These are phyloP conservation scores for Mycosphaerella sp. DNA, from an alignment of 2,329 filamentous ascomycete species.

Conservation along the genomic window DNA sequence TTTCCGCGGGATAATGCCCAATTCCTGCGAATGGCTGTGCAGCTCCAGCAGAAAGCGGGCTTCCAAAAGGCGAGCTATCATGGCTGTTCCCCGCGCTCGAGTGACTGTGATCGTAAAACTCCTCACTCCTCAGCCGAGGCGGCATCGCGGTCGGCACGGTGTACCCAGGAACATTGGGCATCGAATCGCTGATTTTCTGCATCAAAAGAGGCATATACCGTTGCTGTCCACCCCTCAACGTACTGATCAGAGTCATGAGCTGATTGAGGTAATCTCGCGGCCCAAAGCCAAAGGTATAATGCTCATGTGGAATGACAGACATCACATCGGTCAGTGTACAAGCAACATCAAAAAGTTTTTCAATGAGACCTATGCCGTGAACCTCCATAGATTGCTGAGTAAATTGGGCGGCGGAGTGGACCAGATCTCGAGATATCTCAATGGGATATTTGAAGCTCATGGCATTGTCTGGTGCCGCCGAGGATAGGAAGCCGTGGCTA, in stretches of 20 bases:
- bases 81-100: constrained; percentile 27
- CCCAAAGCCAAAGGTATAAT: constrained; percentile 53
- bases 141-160: constrained; percentile 23
- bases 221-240: constrained; percentile 67
- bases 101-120: constrained; percentile 28
- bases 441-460: constrained; percentile 58
- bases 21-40: constrained; percentile 9
- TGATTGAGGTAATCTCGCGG: constrained; percentile 69
- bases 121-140: constrained; percentile 24
- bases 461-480: constrained; percentile 51
- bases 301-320: constrained; percentile 52
- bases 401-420: constrained; percentile 62
- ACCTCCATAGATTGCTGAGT: constrained; percentile 67
- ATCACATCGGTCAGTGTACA: constrained; percentile 69
- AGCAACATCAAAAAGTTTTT: constrained; percentile 73
- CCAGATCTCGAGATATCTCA: constrained; percentile 54
- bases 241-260: constrained; percentile 58
- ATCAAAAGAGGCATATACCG: constrained; percentile 72
- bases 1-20: constrained; percentile 1
- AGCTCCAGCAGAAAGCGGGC: constrained; percentile 20
- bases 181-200: constrained; percentile 62
- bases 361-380: constrained; percentile 68
- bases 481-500: constrained; percentile 57
- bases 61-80: constrained; percentile 29
- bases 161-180: constrained; percentile 29